Evolutionary conservation across 768 basidiomycete species (phyloP).

Genomic region (Serpula lacrymans): DNA sequence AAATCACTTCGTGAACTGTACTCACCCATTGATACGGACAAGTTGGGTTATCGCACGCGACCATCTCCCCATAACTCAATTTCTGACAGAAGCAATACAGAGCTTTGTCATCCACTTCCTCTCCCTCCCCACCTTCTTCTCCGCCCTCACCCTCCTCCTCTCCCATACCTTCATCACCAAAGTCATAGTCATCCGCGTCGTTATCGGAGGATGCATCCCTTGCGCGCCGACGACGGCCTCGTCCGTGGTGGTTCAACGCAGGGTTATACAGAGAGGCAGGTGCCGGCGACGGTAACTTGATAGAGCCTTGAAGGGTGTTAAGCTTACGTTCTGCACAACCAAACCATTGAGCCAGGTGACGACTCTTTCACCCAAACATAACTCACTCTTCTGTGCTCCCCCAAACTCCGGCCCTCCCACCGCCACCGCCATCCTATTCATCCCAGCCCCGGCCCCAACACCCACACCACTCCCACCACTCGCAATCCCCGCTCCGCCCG

Average conservation of each 20-base stretch:
- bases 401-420: constrained; percentile 13
- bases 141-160: constrained; percentile 30
- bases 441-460: constrained; percentile 12
- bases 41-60: constrained; percentile 56
- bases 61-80: constrained; percentile 66
- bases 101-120: constrained; percentile 54
- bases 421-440: constrained; percentile 4
- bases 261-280: constrained; percentile 28
- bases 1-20: constrained; percentile 5
- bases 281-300: constrained; percentile 32
- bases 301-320: constrained; percentile 25
- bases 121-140: constrained; percentile 42
- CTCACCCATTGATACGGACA: constrained; percentile 64
- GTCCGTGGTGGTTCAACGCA: constrained; percentile 21
- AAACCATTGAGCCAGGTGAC: too few relatives aligned
- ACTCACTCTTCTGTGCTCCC: constrained; percentile 25
- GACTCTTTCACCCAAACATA: too few relatives aligned
- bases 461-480: constrained; percentile 2
- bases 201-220: constrained; percentile 32
- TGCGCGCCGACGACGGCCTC: constrained; percentile 30
- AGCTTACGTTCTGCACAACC: constrained; percentile 25
- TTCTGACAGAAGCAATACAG: constrained; percentile 64
- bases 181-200: constrained; percentile 32
- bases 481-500: constrained; percentile 19
- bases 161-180: constrained; percentile 25